Percentiles rank a stretch among this genome's conserved stretches.
Evolutionary conservation across 495 filamentous ascomycete genomes (phyloP).

Genomic region (Aspergillus avenaceus): DNA sequence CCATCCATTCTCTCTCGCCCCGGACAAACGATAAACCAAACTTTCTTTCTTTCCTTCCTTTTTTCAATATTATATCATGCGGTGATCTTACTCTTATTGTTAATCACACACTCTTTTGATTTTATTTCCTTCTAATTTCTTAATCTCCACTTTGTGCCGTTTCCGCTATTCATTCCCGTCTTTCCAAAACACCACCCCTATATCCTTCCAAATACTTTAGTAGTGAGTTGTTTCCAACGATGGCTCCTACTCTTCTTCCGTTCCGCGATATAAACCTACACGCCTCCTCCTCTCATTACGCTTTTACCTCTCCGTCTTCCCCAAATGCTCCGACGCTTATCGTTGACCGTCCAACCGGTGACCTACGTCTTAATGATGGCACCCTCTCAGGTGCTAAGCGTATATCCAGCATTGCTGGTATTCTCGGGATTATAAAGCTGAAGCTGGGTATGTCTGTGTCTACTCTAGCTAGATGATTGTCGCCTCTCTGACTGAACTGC

Average conservation of each 20-base stretch:
- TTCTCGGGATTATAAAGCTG: constrained; percentile 84
- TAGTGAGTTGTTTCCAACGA: constrained; percentile 27
- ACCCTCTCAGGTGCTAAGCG: constrained; percentile 69
- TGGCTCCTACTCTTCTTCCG: constrained; percentile 61
- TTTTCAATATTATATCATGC: not conserved
- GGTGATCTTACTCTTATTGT: no score
- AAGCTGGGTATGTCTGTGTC: constrained; percentile 69
- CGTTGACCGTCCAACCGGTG: constrained; percentile 88
- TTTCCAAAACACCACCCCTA: no score
- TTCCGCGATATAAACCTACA: constrained; percentile 97
- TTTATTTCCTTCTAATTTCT: constrained; percentile 7
- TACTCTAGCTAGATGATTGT: no score
- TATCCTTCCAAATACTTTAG: no score
- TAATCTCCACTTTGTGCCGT: constrained; percentile 3
- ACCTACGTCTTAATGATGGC: constrained; percentile 78
- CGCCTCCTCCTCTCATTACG: constrained; percentile 84
- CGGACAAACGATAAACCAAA: no score
- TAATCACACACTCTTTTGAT: constrained; percentile 1
- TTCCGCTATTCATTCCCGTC: no score
- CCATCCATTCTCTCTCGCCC: not conserved
- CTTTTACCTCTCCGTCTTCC: constrained; percentile 92
- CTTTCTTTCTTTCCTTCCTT: not conserved
- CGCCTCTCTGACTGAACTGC: no score
- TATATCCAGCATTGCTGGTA: constrained; percentile 89
- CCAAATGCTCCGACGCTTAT: constrained; percentile 82